phyloP scores from a whole-genome alignment of 495 filamentous ascomycete species.

The Hapsidospora chrysogenum region DNA sequence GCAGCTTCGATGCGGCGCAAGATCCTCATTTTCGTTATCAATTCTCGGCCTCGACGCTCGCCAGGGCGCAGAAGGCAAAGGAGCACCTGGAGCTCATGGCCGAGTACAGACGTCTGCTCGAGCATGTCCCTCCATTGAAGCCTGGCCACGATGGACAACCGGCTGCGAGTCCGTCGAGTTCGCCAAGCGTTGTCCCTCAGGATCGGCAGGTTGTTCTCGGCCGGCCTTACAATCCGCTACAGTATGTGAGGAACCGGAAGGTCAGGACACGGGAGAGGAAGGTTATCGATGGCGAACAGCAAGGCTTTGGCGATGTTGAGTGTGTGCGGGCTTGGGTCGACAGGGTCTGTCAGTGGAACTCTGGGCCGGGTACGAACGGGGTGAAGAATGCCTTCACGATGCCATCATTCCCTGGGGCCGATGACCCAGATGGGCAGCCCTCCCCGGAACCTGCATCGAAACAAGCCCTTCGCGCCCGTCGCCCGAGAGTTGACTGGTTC shows the following conservation, averaged over 20 bases:
- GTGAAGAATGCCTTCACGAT: slow-evolving; percentile 32
- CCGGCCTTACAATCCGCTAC: slow-evolving; percentile 69
- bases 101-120: slow-evolving; percentile 64
- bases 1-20: slow-evolving; percentile 16
- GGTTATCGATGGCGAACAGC: slow-evolving; percentile 49
- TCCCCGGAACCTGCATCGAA: slow-evolving; percentile 11
- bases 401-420: slow-evolving; percentile 34
- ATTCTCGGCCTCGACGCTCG: slow-evolving; percentile 63
- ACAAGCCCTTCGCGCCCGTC: slow-evolving; percentile 27
- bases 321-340: slow-evolving; percentile 62
- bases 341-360: slow-evolving; percentile 36
- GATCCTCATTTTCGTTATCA: slow-evolving; percentile 33
- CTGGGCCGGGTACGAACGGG: slow-evolving; percentile 12
- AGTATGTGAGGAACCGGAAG: slow-evolving; percentile 72
- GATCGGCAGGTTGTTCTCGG: slow-evolving; percentile 19
- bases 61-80: slow-evolving; percentile 61
- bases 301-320: slow-evolving; percentile 58
- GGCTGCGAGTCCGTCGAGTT: neutral
- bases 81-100: slow-evolving; percentile 61
- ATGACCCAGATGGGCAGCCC: slow-evolving; percentile 13
- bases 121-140: slow-evolving; percentile 55
- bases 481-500: slow-evolving; percentile 64
- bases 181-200: slow-evolving; percentile 2
- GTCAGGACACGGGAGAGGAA: slow-evolving; percentile 57
- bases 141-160: slow-evolving; percentile 9